Base-by-base conservation (phyloP, 192 early-diverging fungal species). In the Podila minutissima region DNA sequence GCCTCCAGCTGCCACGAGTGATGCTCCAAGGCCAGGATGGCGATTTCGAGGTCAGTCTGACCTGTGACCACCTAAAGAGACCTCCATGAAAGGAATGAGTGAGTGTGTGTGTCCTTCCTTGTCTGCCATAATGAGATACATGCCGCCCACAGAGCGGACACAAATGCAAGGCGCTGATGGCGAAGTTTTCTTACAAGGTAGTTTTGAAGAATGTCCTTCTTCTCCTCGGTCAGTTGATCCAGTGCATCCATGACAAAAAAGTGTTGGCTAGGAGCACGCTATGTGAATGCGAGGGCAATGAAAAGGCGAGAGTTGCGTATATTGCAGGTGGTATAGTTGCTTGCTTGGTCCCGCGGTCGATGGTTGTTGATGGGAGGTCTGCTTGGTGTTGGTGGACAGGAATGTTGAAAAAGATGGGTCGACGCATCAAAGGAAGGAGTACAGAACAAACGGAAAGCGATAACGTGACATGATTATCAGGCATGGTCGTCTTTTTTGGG, bases 1-100 rank as follows among this genome's bases (percentile, higher is more conserved):
- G 55, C 77, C 77, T 81, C 77, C 5, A 81, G 69, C 53, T 81
- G 77, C 77, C 77, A 81, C 2, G 77, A 81, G 53, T 81, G 77
- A 58, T 73, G 70, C 28, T 81, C 77, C 17, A 81, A 46, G 19
- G 77, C 71, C 9, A 81, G 62, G 29, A 81, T 67, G 53, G 77
- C 77, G 24, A 81, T 58, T 33, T 81, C 77, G 17, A 81, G 62
- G 46, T 81, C 77, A 64, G 69, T 73, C 29, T 81, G 77, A 35
- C 77, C 77, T 41, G 77, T 81, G 41, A 81, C 71, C 53, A 60
- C 77, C 77, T 81, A 81, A 55, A 55, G 53, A 24, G 53, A 55
- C 22, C 2, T 26, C 3, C 53, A 55, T 24, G 53, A 5, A 24
- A 10, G 24, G 12, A 53, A 5, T 53, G 20, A 5, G 4, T 22